These are phyloP conservation scores for Dissophora globulifera DNA, from an alignment of 192 early-diverging fungal species.

Conservation along the genomic window DNA sequence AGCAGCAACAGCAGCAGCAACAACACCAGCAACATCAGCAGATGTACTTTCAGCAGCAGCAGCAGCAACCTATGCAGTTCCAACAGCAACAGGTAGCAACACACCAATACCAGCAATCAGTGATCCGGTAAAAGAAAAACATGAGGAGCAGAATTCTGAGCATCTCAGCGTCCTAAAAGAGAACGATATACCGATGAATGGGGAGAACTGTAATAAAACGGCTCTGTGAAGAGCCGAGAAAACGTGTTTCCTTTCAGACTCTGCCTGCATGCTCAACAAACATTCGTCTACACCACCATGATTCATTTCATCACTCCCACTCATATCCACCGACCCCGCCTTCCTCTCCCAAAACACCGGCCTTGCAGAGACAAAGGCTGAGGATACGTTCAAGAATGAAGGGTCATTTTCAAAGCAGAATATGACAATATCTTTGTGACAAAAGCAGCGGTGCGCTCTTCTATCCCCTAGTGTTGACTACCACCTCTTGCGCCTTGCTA, in stretches of 20 bases:
- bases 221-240: too few relatives aligned
- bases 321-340: too few relatives aligned
- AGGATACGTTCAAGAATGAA: background rate
- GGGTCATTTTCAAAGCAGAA: background rate
- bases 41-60: background rate
- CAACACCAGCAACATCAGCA: conserved; percentile 13
- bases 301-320: background rate
- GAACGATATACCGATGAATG: background rate
- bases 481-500: background rate
- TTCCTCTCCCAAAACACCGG: background rate
- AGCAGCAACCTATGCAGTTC: background rate
- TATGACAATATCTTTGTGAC: background rate
- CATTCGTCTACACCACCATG: background rate
- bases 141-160: background rate
- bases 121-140: background rate
- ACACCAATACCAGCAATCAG: background rate
- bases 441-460: background rate
- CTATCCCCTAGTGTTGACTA: background rate
- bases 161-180: background rate
- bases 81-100: background rate
- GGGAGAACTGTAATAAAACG: background rate
- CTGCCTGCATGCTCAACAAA: too few relatives aligned
- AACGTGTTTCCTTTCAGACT: background rate
- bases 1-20: conserved; percentile 35
- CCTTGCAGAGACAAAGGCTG: background rate